Evolutionary conservation across 441 rosid species (phyloP), one percentile per base, ranked within the genome.

Genomic region (Omphalea diandra): DNA sequence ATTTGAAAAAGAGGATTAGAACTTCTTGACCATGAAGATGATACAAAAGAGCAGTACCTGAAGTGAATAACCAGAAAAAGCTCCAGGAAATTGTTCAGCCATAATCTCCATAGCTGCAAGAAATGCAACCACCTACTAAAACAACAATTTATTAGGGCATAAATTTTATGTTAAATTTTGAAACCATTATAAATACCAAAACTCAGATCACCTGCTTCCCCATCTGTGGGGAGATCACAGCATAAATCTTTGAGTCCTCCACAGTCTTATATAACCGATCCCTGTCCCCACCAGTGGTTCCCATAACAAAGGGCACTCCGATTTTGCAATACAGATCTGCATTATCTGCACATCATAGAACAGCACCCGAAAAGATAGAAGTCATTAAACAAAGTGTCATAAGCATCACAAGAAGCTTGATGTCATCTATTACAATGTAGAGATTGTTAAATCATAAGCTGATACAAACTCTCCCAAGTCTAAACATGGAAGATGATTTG

Each of bases 101-200:
- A 90, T 90, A 46, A 88, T 89, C 66, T 92, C 97, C 99, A 92
- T 89, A 17, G 89, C 97, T 15, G 98, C 97, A 67, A 94, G 98
- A 80, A 94, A 92, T 69, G 96, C 96, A 73, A 92, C 97, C 57
- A 92, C 96, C 97, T 92, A 63, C 40, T 64, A 72, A 43, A 80
- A 55, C 60, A 43, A 68, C n/a, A 71, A 27, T 33, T 5, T n/a
- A 55, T 59, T 69, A 53, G 68, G 52, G 80, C 22, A 67, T 15
- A 8, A 68, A n/a, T 20, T 33, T 20, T 46, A 20, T n/a, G 36
- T 18, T 7, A 18, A 11, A 20, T 26, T 35, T 71, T n/a, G 7
- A n/a, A 67, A 58, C 50, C 2, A 49, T 44, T 12, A 63, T 5
- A 63, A 70, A 7, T 47, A 11, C 24, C 38, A 55, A 27, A 62